A percentile compares a stretch with the other conserved stretches of the same genome.
These are phyloP conservation scores for Talaromyces nanjingensis DNA, from an alignment of 495 filamentous ascomycete genomes.

Conservation along the genomic window DNA sequence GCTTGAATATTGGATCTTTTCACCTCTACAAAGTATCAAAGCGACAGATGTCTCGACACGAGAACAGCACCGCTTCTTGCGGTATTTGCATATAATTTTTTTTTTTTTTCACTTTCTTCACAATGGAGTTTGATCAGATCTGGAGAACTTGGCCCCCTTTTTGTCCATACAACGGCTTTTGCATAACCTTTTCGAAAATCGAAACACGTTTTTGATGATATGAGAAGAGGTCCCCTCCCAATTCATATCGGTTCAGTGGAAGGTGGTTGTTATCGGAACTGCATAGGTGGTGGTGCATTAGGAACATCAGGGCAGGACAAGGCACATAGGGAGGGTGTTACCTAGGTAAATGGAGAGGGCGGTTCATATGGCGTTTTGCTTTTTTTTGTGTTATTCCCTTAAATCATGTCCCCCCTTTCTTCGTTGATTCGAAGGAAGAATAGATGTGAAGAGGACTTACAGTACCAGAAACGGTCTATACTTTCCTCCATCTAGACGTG, in stretches of 20 bases:
- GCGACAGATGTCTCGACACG: neutral
- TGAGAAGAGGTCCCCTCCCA: neutral
- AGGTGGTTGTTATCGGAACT: neutral
- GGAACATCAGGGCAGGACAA: neutral
- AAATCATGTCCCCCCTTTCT: neutral
- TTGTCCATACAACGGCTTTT: neutral
- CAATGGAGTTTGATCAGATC: neutral
- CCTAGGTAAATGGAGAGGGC: neutral
- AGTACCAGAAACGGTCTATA: neutral
- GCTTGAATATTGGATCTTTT: conserved; percentile 1
- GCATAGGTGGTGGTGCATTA: neutral
- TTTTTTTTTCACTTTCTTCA: neutral
- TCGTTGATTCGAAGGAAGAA: neutral
- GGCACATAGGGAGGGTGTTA: neutral
- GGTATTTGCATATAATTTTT: neutral
- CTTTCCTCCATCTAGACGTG: neutral
- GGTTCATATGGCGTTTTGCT: neutral
- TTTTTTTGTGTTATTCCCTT: neutral
- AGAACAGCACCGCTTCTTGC: neutral
- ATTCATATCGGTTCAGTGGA: neutral
- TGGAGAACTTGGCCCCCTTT: neutral
- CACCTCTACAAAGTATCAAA: neutral
- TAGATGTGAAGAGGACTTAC: neutral
- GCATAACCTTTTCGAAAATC: neutral
- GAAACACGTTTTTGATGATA: neutral